Conservation (phyloP, 1,139 yeast genomes). For the Zygosaccharomyces sapae region DNA sequence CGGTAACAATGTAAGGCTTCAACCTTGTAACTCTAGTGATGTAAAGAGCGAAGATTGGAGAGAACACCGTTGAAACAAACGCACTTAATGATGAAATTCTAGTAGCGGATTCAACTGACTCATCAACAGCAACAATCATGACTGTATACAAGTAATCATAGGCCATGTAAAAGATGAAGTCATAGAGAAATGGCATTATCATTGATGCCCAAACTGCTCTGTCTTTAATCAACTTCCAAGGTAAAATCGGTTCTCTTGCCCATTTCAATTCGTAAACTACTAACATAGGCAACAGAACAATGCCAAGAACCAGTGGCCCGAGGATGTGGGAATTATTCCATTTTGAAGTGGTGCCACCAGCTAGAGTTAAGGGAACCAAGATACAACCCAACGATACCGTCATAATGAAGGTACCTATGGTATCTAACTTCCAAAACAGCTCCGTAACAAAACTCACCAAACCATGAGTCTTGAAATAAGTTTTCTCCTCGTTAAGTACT, state of each 20-base stretch:
- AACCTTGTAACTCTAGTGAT: constrained; percentile 48
- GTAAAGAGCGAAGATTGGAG: constrained; percentile 53
- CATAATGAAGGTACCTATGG: constrained; percentile 49
- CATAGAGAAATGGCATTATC: constrained; percentile 36
- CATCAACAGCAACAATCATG: constrained; percentile 55
- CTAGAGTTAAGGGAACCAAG: constrained; percentile 48
- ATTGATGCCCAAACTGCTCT: constrained; percentile 64
- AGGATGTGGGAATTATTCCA: constrained; percentile 58
- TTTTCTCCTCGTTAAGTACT: constrained; percentile 31
- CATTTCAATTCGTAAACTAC: constrained; percentile 48
- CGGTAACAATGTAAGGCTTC: constrained; percentile 56
- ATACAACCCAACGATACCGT: constrained; percentile 53
- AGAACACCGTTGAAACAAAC: constrained; percentile 58
- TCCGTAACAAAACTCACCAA: constrained; percentile 18
- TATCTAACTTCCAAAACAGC: constrained; percentile 48
- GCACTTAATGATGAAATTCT: constrained; percentile 59
- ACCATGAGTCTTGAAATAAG: constrained; percentile 27
- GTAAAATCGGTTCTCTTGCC: constrained; percentile 54
- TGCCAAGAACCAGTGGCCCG: constrained; percentile 61
- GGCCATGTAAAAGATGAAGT: constrained; percentile 61
- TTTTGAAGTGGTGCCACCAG: constrained; percentile 51
- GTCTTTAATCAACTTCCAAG: constrained; percentile 52
- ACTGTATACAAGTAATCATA: constrained; percentile 61
- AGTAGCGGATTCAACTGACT: constrained; percentile 53
- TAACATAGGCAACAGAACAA: constrained; percentile 50